These are phyloP conservation scores for Trametes gibbosa DNA, from an alignment of 768 basidiomycete species.

Conservation along the genomic window DNA sequence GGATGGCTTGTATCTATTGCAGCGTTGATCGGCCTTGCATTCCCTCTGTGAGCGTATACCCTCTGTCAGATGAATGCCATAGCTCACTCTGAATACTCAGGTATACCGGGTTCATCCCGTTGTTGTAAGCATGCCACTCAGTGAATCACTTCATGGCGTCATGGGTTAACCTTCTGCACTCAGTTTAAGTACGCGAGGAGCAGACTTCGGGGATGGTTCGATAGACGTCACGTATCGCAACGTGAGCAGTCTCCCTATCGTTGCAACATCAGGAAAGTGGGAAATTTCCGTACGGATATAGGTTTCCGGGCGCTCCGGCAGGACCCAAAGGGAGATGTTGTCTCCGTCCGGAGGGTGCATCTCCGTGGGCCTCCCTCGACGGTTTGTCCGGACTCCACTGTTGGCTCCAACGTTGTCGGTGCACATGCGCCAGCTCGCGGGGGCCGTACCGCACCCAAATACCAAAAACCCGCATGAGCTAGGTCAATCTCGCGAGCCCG, in stretches of 20 bases:
- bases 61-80: not conserved
- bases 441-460: too few species aligned
- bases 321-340: too few species aligned
- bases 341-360: too few species aligned
- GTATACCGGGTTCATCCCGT: constrained; percentile 53
- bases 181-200: constrained; percentile 64
- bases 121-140: constrained; percentile 38
- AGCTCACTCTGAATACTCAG: constrained; percentile 22
- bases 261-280: too few species aligned
- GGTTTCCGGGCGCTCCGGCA: too few species aligned
- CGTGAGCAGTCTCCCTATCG: constrained; percentile 31
- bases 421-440: too few species aligned
- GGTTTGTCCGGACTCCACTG: too few species aligned
- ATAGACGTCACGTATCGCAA: constrained; percentile 74
- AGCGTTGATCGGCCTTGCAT: constrained; percentile 78
- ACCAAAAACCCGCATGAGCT: too few species aligned
- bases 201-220: constrained; percentile 67
- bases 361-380: too few species aligned
- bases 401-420: too few species aligned
- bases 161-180: not conserved
- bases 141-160: not conserved
- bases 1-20: constrained; percentile 3
- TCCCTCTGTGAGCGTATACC: constrained; percentile 50
- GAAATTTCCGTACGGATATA: too few species aligned
- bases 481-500: too few species aligned